Percentiles rank a stretch among this genome's conserved stretches.
Evolutionary conservation across 352 stramenopile genomes (phyloP).

Genomic region (Blastocystis hominis): DNA sequence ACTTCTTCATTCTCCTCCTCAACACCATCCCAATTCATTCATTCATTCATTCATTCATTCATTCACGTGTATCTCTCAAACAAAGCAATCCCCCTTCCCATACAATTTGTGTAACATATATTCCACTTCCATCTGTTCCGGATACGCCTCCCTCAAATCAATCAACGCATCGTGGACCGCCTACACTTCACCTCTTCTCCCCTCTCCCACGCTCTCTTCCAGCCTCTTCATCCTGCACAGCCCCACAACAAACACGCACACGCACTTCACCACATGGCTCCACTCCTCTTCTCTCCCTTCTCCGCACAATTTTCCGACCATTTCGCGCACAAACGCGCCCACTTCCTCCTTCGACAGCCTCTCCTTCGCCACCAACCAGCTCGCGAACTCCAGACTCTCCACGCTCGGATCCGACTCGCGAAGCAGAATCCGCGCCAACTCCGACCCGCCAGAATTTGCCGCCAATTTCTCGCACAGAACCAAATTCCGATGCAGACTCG

Average conservation of each 20-base stretch:
- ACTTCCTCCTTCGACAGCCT: neutral
- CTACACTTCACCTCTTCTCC: neutral
- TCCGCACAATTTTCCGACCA: neutral
- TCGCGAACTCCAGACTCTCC: neutral
- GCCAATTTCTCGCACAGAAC: neutral
- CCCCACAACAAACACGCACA: neutral
- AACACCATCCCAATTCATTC: too few relatives aligned
- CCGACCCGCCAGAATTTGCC: neutral
- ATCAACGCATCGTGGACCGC: constrained; percentile 26
- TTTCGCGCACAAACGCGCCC: neutral
- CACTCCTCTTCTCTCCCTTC: neutral
- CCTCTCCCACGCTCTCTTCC: neutral
- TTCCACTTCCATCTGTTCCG: neutral
- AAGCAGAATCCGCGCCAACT: neutral
- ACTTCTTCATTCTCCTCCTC: too few relatives aligned
- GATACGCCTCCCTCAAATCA: neutral
- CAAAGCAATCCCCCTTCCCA: neutral
- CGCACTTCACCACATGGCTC: neutral
- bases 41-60: too few relatives aligned
- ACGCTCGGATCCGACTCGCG: neutral
- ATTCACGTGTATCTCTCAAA: neutral
- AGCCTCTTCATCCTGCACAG: neutral
- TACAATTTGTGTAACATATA: neutral
- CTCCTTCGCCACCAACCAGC: neutral
- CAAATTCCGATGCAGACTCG: neutral